Base-by-base conservation (phyloP, 192 early-diverging fungal species). In the Irineochytrium annulatum region DNA sequence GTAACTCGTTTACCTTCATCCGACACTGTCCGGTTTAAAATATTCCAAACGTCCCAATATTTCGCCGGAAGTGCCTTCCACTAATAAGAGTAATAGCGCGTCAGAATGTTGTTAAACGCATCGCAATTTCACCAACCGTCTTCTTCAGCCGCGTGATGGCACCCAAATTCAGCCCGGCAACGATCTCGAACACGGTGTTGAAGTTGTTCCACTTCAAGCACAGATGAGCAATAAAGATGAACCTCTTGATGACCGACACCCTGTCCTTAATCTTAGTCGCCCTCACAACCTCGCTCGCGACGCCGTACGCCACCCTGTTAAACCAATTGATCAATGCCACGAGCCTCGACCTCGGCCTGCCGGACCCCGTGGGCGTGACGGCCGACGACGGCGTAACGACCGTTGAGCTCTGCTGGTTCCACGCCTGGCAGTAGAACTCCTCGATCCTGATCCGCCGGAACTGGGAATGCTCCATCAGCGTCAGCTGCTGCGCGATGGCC, bases 141-240 rank as follows among this genome's bases (percentile, higher is more conserved):
- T 64, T 62, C 55, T 87, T 85, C 34, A 93, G 71, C 43, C 91
- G 69, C 65, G 85, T 74, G 1, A 93, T 81, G 1, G 83, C 73
- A 0, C 87, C 84, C 37, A 87, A 74, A 59, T 87, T 86, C 13
- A 93, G 75, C 2, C 89, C 89, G 11, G 84, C 86, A 17, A 87
- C 85, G 44, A 93, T 81, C 13, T 88, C 87, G 77, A 93, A 87
- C 14, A 86, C 72, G 1, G 84, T 87, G 60, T 91, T 89, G 69
- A 70, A 80, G 55, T 80, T 80, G 71, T 55, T 80, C 86, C 20
- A 81, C 81, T 73, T 59, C 71, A 61, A 65, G 71, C 73, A 72
- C 67, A 59, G 30, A 6, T 76, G 67, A 1, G 79, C 79, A 51
- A 74, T 79, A 28, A 75, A 72, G n/a, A 85, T 84, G 55, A 82